Percentiles rank a stretch among this genome's conserved stretches.
Conservation (phyloP, 331 rosid genomes). For the Stylosanthes scabra region DNA sequence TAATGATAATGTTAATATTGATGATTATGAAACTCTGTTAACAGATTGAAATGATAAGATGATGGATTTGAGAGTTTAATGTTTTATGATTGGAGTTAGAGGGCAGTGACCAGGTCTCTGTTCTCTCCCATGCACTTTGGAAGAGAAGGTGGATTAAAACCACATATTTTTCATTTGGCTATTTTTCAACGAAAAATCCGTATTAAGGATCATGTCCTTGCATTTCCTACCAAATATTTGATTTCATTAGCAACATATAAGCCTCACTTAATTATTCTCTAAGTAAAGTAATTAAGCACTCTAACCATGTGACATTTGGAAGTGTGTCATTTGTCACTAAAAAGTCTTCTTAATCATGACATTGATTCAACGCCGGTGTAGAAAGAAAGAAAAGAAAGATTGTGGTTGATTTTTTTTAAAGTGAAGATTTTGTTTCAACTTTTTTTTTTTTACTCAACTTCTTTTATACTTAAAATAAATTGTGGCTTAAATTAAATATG, state of each 20-base stretch:
- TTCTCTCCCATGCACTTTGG: constrained; percentile 9
- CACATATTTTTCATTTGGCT: constrained; percentile 50
- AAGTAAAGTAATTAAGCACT: not conserved
- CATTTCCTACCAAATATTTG: not conserved
- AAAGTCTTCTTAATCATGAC: not conserved
- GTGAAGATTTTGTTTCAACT: constrained; percentile 1
- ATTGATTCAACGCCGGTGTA: not conserved
- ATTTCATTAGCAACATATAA: not conserved
- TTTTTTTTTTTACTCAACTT: constrained; percentile 6
- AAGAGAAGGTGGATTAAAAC: constrained; percentile 41
- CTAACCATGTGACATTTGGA: not conserved
- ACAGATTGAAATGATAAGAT: not conserved
- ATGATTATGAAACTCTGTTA: not conserved
- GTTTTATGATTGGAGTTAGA: constrained; percentile 34
- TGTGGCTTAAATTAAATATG: not conserved
- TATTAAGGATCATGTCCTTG: constrained; percentile 12
- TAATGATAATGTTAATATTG: not conserved
- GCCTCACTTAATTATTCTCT: not conserved
- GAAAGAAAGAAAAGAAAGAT: not conserved
- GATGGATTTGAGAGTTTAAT: not conserved
- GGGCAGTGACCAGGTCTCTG: constrained; percentile 53
- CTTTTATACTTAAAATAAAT: no score
- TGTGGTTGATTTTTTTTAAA: constrained; percentile 14
- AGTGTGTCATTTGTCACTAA: not conserved
- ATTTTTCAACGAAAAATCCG: constrained; percentile 47